Evolutionary conservation across 2,329 filamentous ascomycete genomes (phyloP).

Genomic region (Pseudonectria foliicola): DNA sequence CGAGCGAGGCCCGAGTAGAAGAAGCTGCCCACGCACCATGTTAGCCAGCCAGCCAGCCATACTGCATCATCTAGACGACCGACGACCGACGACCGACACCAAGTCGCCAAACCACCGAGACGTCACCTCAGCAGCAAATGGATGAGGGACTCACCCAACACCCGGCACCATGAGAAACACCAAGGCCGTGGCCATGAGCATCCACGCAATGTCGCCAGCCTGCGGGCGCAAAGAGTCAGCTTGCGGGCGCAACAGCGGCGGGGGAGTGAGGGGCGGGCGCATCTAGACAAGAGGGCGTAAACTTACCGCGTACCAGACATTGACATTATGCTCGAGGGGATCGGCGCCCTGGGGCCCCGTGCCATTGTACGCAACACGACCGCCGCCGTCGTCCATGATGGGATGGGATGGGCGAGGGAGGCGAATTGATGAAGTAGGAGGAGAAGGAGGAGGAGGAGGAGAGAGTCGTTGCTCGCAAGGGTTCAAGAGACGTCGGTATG

Average conservation of each 20-base stretch:
- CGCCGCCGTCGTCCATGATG: slow-evolving; percentile 35
- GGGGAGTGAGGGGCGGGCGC: slow-evolving; percentile 7
- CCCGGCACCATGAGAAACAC: slow-evolving; percentile 91
- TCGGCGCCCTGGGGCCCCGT: slow-evolving; percentile 59
- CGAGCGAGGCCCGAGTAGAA: slow-evolving; percentile 90
- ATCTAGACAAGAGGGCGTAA: not conserved
- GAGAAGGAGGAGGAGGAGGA: too few species aligned
- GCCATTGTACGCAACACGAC: slow-evolving; percentile 55
- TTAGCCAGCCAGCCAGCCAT: too few species aligned
- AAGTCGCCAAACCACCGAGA: too few species aligned
- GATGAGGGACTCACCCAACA: slow-evolving; percentile 52
- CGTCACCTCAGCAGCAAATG: not conserved
- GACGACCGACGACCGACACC: too few species aligned
- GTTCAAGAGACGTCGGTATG: too few species aligned
- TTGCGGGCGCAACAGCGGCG: slow-evolving; percentile 23
- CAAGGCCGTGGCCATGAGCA: slow-evolving; percentile 73
- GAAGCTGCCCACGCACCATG: slow-evolving; percentile 42
- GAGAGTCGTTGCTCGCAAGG: too few species aligned
- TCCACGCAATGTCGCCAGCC: slow-evolving; percentile 80
- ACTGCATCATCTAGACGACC: too few species aligned
- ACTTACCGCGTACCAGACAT: slow-evolving; percentile 68
- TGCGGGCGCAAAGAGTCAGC: slow-evolving; percentile 24
- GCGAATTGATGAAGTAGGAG: not conserved
- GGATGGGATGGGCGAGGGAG: slow-evolving; percentile 2
- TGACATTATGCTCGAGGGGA: slow-evolving; percentile 60